Evolutionary conservation across 352 stramenopile species (phyloP).

Genomic region (Phytophthora gonapodyides): DNA sequence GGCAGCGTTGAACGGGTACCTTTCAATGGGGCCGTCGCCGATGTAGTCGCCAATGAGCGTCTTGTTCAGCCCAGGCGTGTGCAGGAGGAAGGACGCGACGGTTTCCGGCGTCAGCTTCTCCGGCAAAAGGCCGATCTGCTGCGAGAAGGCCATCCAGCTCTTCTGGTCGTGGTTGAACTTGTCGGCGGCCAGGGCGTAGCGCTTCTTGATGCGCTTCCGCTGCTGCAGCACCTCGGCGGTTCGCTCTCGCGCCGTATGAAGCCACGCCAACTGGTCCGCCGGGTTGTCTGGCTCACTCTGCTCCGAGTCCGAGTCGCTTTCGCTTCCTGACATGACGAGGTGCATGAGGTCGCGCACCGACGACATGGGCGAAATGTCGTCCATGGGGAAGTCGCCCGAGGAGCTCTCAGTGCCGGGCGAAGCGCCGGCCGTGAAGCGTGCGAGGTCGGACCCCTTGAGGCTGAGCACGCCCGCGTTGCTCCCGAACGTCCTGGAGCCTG

Average conservation of each 20-base stretch:
- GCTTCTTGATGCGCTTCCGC: conserved; percentile 92
- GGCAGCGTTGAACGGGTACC: conserved; percentile 96
- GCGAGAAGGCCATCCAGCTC: conserved; percentile 90
- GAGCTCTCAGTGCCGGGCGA: conserved; percentile 30
- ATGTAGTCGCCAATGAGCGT: conserved; percentile 97
- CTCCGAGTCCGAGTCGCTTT: conserved; percentile 77
- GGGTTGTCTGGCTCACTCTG: conserved; percentile 46
- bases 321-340: conserved; percentile 76
- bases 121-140: conserved; percentile 86
- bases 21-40: conserved; percentile 93
- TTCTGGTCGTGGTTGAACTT: conserved; percentile 96
- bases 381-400: conserved; percentile 54
- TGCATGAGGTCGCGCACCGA: conserved; percentile 87
- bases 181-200: conserved; percentile 87
- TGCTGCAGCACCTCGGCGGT: conserved; percentile 91
- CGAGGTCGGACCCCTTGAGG: conserved; percentile 71
- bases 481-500: conserved; percentile 33
- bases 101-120: conserved; percentile 83
- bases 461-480: conserved; percentile 42
- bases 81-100: conserved; percentile 94
- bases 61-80: conserved; percentile 93
- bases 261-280: conserved; percentile 72
- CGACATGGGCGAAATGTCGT: conserved; percentile 86
- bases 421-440: conserved; percentile 57
- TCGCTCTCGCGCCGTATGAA: conserved; percentile 83